Evolutionary conservation across 2,329 filamentous ascomycete species (phyloP), one percentile per base, ranked within the genome.

Genomic region (Penicillium sp.): DNA sequence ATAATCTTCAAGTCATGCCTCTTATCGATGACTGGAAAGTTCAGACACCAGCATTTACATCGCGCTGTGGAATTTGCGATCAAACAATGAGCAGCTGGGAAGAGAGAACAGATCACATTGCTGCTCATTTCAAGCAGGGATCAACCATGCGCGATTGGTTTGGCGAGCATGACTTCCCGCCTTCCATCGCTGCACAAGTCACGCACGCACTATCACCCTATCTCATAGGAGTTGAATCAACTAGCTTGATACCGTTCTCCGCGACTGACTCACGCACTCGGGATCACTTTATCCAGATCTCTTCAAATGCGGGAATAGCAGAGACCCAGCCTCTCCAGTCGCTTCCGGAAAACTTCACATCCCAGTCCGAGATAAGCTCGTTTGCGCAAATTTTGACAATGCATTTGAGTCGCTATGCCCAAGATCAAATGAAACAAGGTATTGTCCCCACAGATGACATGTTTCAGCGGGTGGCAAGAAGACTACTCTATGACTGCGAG

Each of bases 121-220:
- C 80, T 0, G 77, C 76, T 36, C 80, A 83, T 57, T 83, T 82
- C 68, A 77, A 78, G 34, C 75, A 76, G 27, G 80, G 80, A 3
- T 71, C 72, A 11, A 73, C 72, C 21, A 83, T 83, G 79, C 73
- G 71, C 31, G 70, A 80, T 14, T 83, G 81, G 80, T 80, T 77
- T 53, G 80, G 81, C 4, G 82, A 80, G 56, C 71, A 80, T 52
- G 81, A 78, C 1, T 68, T 83, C 27, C 56, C 58, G 6, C 56
- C 59, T 1, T 43, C 18, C 0, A 55, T 66, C n/a, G 57, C 58
- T 0, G 54, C 52, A 1, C 51, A 62, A 16, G 54, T 66, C 1
- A 60, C 36, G 3, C 54, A 63, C 9, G 47, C 54, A 13, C 27
- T 65, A 9, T 58, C 62, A 2, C 64, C 62, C 1, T 66, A 66